Evolutionary conservation across 805 yeast genomes (phyloP).

Genomic region (Saccharomycopsis babjevae): DNA sequence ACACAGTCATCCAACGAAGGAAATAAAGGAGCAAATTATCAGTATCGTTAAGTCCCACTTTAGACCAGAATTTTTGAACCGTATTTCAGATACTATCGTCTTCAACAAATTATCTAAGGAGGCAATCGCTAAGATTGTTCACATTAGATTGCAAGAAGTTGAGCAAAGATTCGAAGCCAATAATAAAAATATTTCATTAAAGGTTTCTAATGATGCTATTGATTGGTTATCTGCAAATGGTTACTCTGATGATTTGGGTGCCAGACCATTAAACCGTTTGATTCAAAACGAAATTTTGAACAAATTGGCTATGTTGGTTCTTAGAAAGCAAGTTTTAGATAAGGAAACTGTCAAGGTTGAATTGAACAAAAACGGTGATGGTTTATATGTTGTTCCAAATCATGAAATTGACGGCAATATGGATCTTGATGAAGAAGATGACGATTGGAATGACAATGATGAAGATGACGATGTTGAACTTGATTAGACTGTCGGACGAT

Average conservation of each 20-base stretch:
- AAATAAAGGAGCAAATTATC: conserved; percentile 73
- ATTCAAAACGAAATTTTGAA: conserved; percentile 85
- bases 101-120: conserved; percentile 87
- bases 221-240: conserved; percentile 80
- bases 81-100: conserved; percentile 86
- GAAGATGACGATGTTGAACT: conserved; percentile 38
- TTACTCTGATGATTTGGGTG: conserved; percentile 89
- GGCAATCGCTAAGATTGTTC: conserved; percentile 87
- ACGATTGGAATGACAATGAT: conserved; percentile 50
- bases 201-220: conserved; percentile 65
- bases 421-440: conserved; percentile 44
- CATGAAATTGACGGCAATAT: conserved; percentile 52
- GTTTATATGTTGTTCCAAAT: conserved; percentile 76
- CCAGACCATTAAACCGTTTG: conserved; percentile 88
- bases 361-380: conserved; percentile 39
- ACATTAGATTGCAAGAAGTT: conserved; percentile 73
- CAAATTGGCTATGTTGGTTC: conserved; percentile 76
- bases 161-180: conserved; percentile 76
- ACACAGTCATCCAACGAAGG: conserved; percentile 51
- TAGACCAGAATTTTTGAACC: conserved; percentile 94
- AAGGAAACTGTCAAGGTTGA: conserved; percentile 75
- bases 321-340: conserved; percentile 79
- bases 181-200: conserved; percentile 66
- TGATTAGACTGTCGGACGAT: conserved; percentile 8
- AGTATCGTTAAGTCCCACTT: conserved; percentile 76